Base-by-base conservation (phyloP, 768 basidiomycete genomes). In the Boletus subcaerulescens region DNA sequence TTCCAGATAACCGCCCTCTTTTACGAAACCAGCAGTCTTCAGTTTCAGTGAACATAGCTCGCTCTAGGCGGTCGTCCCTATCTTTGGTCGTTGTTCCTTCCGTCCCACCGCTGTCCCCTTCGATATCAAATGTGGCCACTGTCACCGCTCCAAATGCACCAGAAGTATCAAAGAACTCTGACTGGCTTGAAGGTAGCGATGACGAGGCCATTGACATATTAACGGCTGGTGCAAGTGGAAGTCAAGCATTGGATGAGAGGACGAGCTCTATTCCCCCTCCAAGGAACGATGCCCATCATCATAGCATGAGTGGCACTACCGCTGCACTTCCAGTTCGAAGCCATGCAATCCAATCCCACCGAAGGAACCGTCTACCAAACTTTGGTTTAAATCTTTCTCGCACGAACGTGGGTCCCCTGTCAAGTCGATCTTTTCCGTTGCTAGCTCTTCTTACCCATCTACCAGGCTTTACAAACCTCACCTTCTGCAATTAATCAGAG, bases 181-280 rank as follows among this genome's bases (percentile, higher is more conserved):
- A 94, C 62, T 91, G 93, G 91, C 75, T 81, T 52, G 84, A 90
- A 66, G 72, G 81, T 6, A 92, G 90, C 60, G 91, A 93, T 58
- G 91, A 93, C 51, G 91, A 93, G 68, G 91, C 90, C 14, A 90
- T 93, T 50, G 84, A 91, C 62, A 73, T 89, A 40, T 81, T 92
- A 32, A 87, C 91, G 1, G 90, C 91, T 17, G 91, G 84, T 12
- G 77, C 89, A 14, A 89, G 88, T 56, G 91, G 91, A 9, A 87
- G 89, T 61, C 87, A 87, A 64, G 85, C 86, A 14, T 67, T 93
- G 47, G 91, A 93, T 62, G 91, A 93, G 69, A 82, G 91, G 26
- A 93, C 91, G 0, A 92, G 91, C 65, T 70, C 73, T 39, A 66
- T 75, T 8, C 65, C 61, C 62, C 47, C 69, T 31, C 65, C 67